A percentile compares a stretch with the other conserved stretches of the same genome.
These are phyloP conservation scores for Solanum pennellii DNA, from an alignment of 257 asterid species.

Conservation along the genomic window DNA sequence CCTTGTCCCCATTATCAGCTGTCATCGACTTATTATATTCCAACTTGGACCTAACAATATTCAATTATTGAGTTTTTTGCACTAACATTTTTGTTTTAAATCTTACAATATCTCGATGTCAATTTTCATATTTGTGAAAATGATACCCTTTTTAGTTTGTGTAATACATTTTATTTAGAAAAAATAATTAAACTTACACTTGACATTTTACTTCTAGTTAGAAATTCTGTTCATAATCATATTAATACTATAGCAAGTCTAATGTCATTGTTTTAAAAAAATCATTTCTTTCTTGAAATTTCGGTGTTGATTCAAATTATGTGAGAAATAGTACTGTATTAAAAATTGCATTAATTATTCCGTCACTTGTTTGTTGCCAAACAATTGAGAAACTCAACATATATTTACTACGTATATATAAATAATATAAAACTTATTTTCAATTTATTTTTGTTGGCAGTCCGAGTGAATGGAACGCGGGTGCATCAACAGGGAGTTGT, in stretches of 20 bases:
- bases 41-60: not conserved
- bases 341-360: not conserved
- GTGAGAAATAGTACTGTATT: too few species aligned
- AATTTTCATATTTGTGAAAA: not conserved
- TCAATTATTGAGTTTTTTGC: not conserved
- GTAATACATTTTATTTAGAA: not conserved
- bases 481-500: slow-evolving; percentile 55
- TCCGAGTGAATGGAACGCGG: slow-evolving; percentile 74
- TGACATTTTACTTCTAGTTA: not conserved
- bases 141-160: not conserved
- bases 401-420: not conserved
- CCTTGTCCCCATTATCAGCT: not conserved
- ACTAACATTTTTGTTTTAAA: not conserved
- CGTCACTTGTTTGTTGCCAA: not conserved
- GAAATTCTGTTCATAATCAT: not conserved
- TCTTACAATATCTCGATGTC: not conserved
- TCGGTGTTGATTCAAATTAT: too few species aligned
- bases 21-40: not conserved
- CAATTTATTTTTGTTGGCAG: slow-evolving; percentile 21
- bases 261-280: not conserved
- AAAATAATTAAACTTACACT: not conserved
- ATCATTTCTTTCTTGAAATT: too few species aligned
- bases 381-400: not conserved
- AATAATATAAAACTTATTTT: not conserved
- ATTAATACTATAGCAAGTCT: not conserved